Base-by-base conservation (phyloP, 2,329 filamentous ascomycete species). In the Phaeosphaeria sp. region DNA sequence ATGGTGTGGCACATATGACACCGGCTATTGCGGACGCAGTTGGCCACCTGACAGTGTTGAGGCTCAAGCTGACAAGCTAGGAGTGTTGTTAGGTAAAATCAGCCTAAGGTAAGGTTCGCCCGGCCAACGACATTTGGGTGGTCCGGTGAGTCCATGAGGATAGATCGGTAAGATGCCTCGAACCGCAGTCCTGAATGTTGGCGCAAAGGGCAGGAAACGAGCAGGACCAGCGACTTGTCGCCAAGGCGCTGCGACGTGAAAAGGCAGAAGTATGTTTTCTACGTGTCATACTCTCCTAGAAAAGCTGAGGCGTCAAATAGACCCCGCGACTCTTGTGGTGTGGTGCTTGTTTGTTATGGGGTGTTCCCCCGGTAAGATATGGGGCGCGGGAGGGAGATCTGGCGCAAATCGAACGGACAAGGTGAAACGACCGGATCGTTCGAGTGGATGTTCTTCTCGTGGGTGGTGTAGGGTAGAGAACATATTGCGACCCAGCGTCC, bases 31-130 rank as follows among this genome's bases (percentile, higher is more conserved):
- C 59, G 59, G 61, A 60, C 50, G 54, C 39, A 55, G 27, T 54
- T 64, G 63, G 54, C 57, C 61, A 66, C 59, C 46, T 62, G 61
- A 62, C 46, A 52, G 30, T 43, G 46, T 53, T 56, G 54, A 60
- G 59, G 57, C 61, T 62, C 59, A 59, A 58, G 56, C 55, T 59
- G 56, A 64, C 56, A 33, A 43, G 25, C 33, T n/a, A 41, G 41
- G n/a, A 52, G 25, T 50, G 44, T 50, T 30, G 22, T 44, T 42
- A 30, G 49, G 48, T 41, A 23, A 56, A 56, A 33, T 62, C 56
- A 53, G 59, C 56, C 59, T 56, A 48, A 27, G 56, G 54, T 42
- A 50, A 21, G 43, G 36, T 25, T 30, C 41, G 33, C 46, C 21
- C 46, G 54, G 42, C 42, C 43, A 57, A 30, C 44, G 43, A 41